Base-by-base conservation (phyloP, 139 green algal genomes). In the Tetradesmus lagerheimii region DNA sequence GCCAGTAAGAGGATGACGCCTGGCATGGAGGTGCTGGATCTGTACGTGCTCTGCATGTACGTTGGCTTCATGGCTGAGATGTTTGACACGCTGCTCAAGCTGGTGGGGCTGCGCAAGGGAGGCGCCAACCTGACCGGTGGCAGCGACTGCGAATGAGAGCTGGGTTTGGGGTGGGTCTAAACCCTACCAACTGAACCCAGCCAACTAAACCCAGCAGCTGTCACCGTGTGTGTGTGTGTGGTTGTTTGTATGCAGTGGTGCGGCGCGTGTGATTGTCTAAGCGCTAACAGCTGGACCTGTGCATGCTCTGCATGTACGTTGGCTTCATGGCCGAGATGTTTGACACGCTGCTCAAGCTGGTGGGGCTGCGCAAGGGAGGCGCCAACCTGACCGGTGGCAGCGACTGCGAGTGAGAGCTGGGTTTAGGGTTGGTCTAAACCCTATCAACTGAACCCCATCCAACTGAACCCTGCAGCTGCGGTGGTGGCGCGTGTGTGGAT, bases 51-150 rank as follows among this genome's bases (percentile, higher is more conserved):
- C 31, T 85, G 75, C 47, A 90, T 90, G 86, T 85, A 84, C 35
- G 74, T 84, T 0, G 86, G 86, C 45, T 90, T 90, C 86, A 90
- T 84, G 74, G 75, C 23, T 1, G 45, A 90, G 43, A 57, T 84
- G n/a, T 84, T 77, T n/a, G 86, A 90, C 86, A 84, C 86, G 14
- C 41, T 71, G 74, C 45, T 90, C 0, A 90, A 90, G 75, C 86
- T 90, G 25, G 57, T 77, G 53, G 85, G 84, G 0, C 29, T 75
- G 12, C 41, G 47, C 35, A 83, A 64, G 27, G 83, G 83, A 18
- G 83, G 83, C n/a, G 83, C 83, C 27, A 88, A 88, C 71, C 83
- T 88, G 43, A 31, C 12, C 53, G 4, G 2, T 3, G 57, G 57
- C 14, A 12, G 14, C 0, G 14, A 0, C 45, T 57, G 45, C 45